These are phyloP conservation scores for Nadsonia commutata DNA, from an alignment of 1,139 yeast genomes.

Conservation along the genomic window DNA sequence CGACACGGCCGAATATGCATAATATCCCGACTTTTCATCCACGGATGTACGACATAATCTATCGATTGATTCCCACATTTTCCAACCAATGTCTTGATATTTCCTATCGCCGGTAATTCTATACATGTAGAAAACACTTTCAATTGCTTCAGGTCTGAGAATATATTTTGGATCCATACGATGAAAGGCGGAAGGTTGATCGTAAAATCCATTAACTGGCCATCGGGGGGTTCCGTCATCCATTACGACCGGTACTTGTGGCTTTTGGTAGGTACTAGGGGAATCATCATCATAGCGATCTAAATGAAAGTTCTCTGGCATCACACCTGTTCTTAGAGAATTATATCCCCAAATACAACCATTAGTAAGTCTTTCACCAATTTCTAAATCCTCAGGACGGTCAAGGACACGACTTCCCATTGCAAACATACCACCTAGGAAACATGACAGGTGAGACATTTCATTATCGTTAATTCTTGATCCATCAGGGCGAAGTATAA, in stretches of 20 bases:
- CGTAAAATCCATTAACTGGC: conserved; percentile 18
- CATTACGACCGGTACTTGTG: conserved; percentile 24
- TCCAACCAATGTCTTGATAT: conserved; percentile 62
- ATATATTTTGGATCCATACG: conserved; percentile 37
- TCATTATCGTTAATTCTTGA: conserved; percentile 6
- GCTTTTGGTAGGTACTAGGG: neutral
- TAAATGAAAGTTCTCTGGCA: conserved; percentile 31
- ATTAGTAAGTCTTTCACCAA: conserved; percentile 48
- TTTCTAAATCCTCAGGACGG: conserved; percentile 35
- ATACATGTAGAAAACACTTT: conserved; percentile 58
- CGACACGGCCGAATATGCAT: conserved; percentile 32
- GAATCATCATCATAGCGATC: conserved; percentile 22
- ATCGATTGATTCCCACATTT: conserved; percentile 40
- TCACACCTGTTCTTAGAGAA: conserved; percentile 27
- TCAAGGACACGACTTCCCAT: conserved; percentile 45
- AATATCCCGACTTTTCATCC: conserved; percentile 27
- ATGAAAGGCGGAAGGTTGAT: conserved; percentile 23
- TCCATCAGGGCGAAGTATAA: conserved; percentile 28
- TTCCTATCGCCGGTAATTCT: conserved; percentile 56
- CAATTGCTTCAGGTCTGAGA: conserved; percentile 65
- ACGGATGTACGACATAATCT: conserved; percentile 9
- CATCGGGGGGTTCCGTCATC: conserved; percentile 13
- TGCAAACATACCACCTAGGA: conserved; percentile 60
- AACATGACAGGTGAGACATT: conserved; percentile 51
- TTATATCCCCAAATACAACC: conserved; percentile 56